Conservation (phyloP, 208 protist genomes). For the Wallacemonas collosoma region DNA sequence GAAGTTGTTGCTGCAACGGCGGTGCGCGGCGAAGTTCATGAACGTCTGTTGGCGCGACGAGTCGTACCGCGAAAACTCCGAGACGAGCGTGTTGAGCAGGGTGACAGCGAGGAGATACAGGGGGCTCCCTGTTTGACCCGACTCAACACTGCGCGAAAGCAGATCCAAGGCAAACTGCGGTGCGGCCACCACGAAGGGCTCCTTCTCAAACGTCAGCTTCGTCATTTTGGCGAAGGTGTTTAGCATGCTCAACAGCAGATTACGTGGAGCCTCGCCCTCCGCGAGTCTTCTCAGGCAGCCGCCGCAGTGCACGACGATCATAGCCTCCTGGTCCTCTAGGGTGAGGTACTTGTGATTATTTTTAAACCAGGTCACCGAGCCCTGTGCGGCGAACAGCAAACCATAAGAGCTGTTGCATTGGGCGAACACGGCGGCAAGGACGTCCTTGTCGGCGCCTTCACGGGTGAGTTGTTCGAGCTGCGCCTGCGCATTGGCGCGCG, state of each 20-base stretch:
- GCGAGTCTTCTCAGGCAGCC: constrained; percentile 63
- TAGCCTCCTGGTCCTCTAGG: constrained; percentile 30
- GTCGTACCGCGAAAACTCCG: constrained; percentile 76
- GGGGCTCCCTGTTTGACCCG: constrained; percentile 22
- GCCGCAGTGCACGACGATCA: constrained; percentile 65
- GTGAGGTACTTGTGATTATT: constrained; percentile 55
- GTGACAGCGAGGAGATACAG: constrained; percentile 42
- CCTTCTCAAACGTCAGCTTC: constrained; percentile 72
- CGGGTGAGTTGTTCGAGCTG: constrained; percentile 50
- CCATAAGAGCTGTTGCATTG: constrained; percentile 80
- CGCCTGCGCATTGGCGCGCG: constrained; percentile 46
- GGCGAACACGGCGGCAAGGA: constrained; percentile 51
- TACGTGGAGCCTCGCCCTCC: constrained; percentile 58
- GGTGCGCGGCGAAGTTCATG: constrained; percentile 75
- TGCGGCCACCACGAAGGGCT: constrained; percentile 49
- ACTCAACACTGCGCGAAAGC: constrained; percentile 29
- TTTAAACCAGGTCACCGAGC: constrained; percentile 71
- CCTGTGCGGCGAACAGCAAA: constrained; percentile 74
- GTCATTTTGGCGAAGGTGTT: constrained; percentile 60
- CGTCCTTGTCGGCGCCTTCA: constrained; percentile 45
- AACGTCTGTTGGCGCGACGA: constrained; percentile 62
- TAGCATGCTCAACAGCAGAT: constrained; percentile 62
- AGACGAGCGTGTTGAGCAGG: constrained; percentile 62
- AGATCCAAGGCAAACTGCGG: constrained; percentile 57
- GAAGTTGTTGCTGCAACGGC: constrained; percentile 83